Base-by-base conservation (phyloP, 305 asterid species). In the Fraxinus ornus region DNA sequence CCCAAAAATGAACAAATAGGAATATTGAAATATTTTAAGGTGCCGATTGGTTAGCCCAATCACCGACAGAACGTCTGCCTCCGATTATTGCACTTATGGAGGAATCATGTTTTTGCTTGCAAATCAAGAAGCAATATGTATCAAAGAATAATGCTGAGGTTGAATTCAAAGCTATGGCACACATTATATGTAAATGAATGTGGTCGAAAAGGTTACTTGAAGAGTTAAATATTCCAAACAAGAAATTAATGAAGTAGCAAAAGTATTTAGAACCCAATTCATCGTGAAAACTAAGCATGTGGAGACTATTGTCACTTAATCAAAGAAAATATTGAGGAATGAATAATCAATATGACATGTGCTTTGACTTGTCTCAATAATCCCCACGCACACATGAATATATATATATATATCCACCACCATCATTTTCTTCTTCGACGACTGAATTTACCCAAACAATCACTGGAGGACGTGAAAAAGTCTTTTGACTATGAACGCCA, bases 401-500 rank as follows among this genome's bases (percentile, higher is more conserved):
- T 28, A 28, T 28, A 33, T 33, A 36, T 36, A 36, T 36, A 6
- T 36, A 84, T 35, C 85, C 87, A 5, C 49, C 55, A 0, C 70
- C 68, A 3, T 22, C 84, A 6, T 78, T 33, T 35, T 39, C 76
- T 3, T 55, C 79, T 1, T 60, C 44, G 41, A 13, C 72, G 49
- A 5, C 21, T 9, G 80, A 30, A 19, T 28, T 66, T 81, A 19
- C 83, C 66, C 28, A 71, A 26, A 21, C 66, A 26, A 1, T 70
- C 77, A 12, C 13, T 35, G n/a, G 78, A 35, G 5, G 76, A 21
- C 32, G 74, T 12, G 1, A 49, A 66, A 47, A 33, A 47, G 33
- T 17, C 7, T 7, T 36, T 6, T n/a, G 47, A 85, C 4, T 21
- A 72, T 64, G 92, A 84, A 44, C 57, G 72, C 64, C 90, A 49